Percentiles rank a stretch among this genome's conserved stretches.
These are phyloP conservation scores for Brassica cretica DNA, from an alignment of 345 rosid species.

Conservation along the genomic window DNA sequence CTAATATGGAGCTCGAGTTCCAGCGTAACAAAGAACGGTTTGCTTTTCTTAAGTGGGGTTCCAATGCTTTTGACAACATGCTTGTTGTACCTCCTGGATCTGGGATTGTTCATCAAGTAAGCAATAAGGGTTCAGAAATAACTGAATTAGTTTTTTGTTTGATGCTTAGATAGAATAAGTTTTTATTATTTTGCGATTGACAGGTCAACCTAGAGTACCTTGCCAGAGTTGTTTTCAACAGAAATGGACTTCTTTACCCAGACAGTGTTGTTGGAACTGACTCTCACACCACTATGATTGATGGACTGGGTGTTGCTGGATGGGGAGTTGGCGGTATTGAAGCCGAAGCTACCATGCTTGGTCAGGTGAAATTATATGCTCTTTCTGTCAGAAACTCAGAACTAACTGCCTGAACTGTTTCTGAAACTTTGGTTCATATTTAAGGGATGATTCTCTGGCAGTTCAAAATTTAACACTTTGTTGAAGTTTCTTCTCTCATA, in stretches of 20 bases:
- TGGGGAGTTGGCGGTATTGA: constrained; percentile 99
- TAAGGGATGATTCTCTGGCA: background rate
- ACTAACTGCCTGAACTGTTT: background rate
- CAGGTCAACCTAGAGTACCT: constrained; percentile 98
- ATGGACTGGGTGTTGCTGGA: constrained; percentile 99
- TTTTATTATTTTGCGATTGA: background rate
- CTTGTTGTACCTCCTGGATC: constrained; percentile 99
- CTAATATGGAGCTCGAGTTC: constrained; percentile 95
- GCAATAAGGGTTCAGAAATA: background rate
- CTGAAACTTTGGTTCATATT: background rate
- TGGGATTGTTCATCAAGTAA: constrained; percentile 99
- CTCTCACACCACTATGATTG: constrained; percentile 99
- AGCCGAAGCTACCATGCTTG: constrained; percentile 99
- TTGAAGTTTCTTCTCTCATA: background rate
- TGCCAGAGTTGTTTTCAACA: constrained; percentile 96
- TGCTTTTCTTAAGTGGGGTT: constrained; percentile 98
- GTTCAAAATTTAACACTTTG: background rate
- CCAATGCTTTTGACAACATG: constrained; percentile 87
- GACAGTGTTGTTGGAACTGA: constrained; percentile 99
- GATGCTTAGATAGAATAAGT: background rate
- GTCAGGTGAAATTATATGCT: constrained; percentile 61
- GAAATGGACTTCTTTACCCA: constrained; percentile 72
- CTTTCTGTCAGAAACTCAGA: background rate
- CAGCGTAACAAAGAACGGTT: constrained; percentile 95
- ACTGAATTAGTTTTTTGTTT: background rate